Conservation (phyloP, 495 filamentous ascomycete genomes). For the Penicillium ochrochloron region DNA sequence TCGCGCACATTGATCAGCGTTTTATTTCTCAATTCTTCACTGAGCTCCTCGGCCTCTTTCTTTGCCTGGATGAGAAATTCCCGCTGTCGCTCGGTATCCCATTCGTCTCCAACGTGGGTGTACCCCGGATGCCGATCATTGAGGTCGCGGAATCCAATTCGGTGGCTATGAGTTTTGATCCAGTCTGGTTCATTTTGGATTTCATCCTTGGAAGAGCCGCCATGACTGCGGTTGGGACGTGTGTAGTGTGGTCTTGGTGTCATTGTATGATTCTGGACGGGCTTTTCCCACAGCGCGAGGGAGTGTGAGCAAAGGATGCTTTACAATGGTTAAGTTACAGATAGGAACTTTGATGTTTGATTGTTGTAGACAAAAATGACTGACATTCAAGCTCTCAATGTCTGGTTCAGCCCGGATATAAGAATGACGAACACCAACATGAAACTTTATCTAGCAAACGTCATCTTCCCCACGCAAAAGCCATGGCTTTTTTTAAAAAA, state of each 20-base stretch:
- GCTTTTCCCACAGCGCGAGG: neutral
- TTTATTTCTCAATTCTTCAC: neutral
- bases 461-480: neutral
- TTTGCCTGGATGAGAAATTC: slow-evolving; percentile 1
- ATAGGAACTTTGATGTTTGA: neutral
- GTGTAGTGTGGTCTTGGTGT: slow-evolving; percentile 6
- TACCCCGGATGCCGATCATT: neutral
- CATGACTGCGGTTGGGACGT: neutral
- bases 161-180: neutral
- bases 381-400: neutral
- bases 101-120: slow-evolving; percentile 3
- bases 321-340: neutral
- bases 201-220: slow-evolving; percentile 2
- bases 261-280: neutral
- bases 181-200: slow-evolving; percentile 8
- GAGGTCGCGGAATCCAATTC: neutral
- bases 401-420: neutral
- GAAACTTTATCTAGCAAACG: neutral
- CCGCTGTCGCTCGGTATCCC: neutral
- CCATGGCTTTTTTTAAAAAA: neutral
- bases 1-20: neutral
- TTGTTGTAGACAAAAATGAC: neutral
- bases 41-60: slow-evolving; percentile 3
- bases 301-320: neutral
- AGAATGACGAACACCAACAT: neutral